Conservation (phyloP, 2,329 filamentous ascomycete genomes). For the Lasiodiplodia sp. region DNA sequence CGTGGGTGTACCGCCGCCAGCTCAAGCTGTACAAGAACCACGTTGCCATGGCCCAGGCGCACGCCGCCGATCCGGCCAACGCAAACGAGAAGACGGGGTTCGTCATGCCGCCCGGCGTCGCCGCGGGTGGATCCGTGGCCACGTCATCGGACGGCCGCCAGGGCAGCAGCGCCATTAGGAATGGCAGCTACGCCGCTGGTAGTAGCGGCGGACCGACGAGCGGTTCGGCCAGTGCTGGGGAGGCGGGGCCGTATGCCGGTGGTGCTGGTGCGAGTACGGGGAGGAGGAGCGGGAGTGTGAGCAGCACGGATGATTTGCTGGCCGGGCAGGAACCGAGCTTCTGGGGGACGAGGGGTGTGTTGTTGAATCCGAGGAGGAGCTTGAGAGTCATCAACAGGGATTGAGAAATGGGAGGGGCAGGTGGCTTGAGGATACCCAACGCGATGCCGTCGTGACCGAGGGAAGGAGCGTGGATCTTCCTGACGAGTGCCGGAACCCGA, state of each 20-base stretch:
- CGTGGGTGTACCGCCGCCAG: constrained; percentile 76
- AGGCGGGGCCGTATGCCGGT: constrained; percentile 2
- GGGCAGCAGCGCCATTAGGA: constrained; percentile 10
- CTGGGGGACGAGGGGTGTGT: constrained; percentile 65
- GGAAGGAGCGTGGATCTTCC: too few species aligned
- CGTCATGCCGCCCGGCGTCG: constrained; percentile 34
- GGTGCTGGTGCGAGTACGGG: constrained; percentile 30
- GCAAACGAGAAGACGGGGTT: constrained; percentile 43
- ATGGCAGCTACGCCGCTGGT: constrained; percentile 36
- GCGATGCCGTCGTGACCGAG: too few species aligned
- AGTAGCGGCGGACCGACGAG: constrained; percentile 37
- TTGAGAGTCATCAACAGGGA: constrained; percentile 72
- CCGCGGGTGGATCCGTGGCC: constrained; percentile 37
- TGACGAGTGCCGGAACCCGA: too few species aligned
- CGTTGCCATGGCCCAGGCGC: constrained; percentile 69
- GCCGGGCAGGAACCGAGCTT: constrained; percentile 73
- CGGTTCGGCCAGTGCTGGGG: constrained; percentile 32
- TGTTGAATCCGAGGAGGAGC: constrained; percentile 72
- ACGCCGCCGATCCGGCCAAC: constrained; percentile 54
- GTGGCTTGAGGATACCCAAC: too few species aligned
- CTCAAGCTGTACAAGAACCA: constrained; percentile 74
- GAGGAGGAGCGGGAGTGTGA: constrained; percentile 48
- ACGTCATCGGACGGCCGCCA: background rate
- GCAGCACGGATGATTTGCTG: constrained; percentile 65
- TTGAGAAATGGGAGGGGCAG: constrained; percentile 38